phyloP scores from a whole-genome alignment of 352 stramenopile genomes.

The Phytophthora cactorum region DNA sequence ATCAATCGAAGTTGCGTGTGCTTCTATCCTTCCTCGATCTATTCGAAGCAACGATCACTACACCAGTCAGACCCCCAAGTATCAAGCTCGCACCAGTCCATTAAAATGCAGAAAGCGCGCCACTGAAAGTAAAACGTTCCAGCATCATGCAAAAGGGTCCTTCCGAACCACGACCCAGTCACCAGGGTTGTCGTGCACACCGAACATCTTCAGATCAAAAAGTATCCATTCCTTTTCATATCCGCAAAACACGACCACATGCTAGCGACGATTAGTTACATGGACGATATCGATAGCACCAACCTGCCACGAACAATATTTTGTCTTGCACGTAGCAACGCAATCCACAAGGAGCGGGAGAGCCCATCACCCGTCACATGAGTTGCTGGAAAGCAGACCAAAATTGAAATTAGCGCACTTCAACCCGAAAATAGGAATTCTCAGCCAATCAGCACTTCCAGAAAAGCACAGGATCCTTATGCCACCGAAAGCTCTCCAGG shows the following conservation, averaged over 20 bases:
- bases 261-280: no score
- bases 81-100: background rate
- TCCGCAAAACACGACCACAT: constrained; percentile 2
- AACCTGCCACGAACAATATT: no score
- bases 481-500: constrained; percentile 34
- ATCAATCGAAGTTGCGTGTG: background rate
- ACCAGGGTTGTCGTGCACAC: constrained; percentile 12
- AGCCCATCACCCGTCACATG: constrained; percentile 1
- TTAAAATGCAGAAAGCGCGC: background rate
- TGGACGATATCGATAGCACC: background rate
- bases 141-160: no score
- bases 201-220: constrained; percentile 1
- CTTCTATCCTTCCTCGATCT: background rate
- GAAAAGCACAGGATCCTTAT: no score
- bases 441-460: constrained; percentile 1
- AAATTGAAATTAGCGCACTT: constrained; percentile 2
- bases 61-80: background rate
- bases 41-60: background rate
- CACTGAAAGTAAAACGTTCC: no score
- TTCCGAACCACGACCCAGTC: no score
- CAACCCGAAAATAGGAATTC: background rate
- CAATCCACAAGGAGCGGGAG: no score
- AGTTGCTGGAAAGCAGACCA: background rate
- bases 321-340: no score
- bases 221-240: constrained; percentile 4